phyloP scores from a whole-genome alignment of 83 land plant genomes.

The Picea engelmannii region DNA sequence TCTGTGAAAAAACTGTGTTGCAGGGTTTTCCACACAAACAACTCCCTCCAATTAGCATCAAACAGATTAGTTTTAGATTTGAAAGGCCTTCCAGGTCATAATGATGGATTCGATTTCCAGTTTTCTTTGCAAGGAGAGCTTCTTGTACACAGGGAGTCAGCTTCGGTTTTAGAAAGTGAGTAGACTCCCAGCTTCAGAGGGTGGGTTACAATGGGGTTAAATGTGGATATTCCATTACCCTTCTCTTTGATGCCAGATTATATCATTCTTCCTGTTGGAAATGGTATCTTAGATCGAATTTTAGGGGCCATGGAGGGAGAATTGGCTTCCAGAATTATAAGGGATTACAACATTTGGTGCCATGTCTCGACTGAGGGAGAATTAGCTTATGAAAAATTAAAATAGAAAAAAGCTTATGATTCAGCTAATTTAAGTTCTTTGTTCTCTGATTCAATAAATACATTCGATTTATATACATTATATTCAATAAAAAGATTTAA shows the following conservation, averaged over 20 bases:
- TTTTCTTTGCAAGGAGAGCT: conserved; percentile 36
- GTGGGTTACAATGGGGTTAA: conserved; percentile 27
- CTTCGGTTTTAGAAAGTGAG: conserved; percentile 10
- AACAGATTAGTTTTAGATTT: conserved; percentile 42
- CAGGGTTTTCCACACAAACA: conserved; percentile 42
- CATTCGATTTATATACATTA: no score
- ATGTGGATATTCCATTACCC: conserved; percentile 34
- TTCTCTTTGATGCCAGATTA: conserved; percentile 44
- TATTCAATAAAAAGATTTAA: neutral
- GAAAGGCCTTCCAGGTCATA: conserved; percentile 32
- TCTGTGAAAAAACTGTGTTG: neutral
- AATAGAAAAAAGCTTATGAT: no score
- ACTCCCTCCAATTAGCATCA: conserved; percentile 28
- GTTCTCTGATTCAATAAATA: neutral
- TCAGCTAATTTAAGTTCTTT: neutral
- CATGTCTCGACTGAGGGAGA: no score
- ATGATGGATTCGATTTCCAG: conserved; percentile 25
- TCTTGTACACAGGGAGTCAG: conserved; percentile 8
- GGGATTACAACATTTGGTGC: conserved; percentile 51
- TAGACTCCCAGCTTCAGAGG: conserved; percentile 20
- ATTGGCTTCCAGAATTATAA: conserved; percentile 31
- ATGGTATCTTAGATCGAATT: conserved; percentile 44
- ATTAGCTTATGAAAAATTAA: no score
- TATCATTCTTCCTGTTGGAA: conserved; percentile 37
- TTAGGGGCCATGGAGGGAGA: conserved; percentile 55